These are phyloP conservation scores for Leccinum ponderosum DNA, from an alignment of 1,284 basidiomycete genomes.

Conservation along the genomic window DNA sequence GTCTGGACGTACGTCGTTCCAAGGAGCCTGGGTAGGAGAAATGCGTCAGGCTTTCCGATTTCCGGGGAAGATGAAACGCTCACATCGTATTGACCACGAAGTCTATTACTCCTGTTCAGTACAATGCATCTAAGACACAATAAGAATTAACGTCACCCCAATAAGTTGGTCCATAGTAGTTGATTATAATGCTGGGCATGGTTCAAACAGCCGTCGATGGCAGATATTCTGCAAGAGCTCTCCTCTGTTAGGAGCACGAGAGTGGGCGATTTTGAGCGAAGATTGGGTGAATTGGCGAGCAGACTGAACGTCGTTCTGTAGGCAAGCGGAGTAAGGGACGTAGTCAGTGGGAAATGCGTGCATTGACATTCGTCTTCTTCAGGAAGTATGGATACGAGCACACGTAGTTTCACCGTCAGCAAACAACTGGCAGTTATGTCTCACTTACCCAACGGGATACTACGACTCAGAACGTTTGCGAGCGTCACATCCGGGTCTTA, in stretches of 20 bases:
- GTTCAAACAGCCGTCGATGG: background rate
- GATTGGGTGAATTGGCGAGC: background rate
- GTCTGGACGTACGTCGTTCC: slow-evolving; percentile 11
- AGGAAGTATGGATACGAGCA: background rate
- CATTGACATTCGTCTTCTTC: background rate
- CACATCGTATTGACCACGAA: slow-evolving; percentile 8
- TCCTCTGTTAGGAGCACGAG: background rate
- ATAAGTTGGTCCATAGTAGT: slow-evolving; percentile 2
- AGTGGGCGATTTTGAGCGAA: background rate
- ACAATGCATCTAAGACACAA: background rate
- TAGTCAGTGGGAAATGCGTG: background rate
- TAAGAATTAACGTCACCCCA: slow-evolving; percentile 1
- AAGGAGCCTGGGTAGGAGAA: slow-evolving; percentile 6
- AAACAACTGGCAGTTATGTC: no score
- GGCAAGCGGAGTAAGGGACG: background rate
- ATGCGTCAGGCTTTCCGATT: background rate
- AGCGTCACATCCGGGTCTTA: background rate
- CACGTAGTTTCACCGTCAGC: background rate
- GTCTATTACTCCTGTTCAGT: slow-evolving; percentile 6
- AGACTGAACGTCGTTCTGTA: background rate
- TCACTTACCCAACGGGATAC: no score
- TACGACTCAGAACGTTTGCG: background rate
- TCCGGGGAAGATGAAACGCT: background rate
- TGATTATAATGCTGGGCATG: background rate
- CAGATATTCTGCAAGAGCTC: background rate